A percentile compares a stretch with the other conserved stretches of the same genome.
Conservation (phyloP, 495 filamentous ascomycete genomes). For the Lasiosphaeria miniovina region DNA sequence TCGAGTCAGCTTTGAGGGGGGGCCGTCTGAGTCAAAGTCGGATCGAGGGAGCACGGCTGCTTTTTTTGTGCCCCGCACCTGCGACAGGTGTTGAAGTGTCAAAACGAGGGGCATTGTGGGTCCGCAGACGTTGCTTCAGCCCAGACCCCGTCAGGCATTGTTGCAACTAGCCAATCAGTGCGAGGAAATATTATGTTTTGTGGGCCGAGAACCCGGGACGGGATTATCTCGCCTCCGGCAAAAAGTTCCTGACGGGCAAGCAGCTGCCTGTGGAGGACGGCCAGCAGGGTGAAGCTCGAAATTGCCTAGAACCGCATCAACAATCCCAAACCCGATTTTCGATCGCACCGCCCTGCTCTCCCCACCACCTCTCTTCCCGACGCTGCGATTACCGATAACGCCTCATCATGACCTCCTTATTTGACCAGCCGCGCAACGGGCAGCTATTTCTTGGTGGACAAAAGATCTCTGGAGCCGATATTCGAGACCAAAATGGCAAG, state of each 20-base stretch:
- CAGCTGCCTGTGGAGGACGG: not conserved
- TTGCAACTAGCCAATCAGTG: not conserved
- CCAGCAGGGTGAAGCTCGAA: constrained; percentile 20
- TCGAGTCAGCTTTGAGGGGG: not conserved
- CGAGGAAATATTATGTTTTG: not conserved
- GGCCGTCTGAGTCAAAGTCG: constrained; percentile 14
- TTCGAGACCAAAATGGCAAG: constrained; percentile 92
- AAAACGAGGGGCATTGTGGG: constrained; percentile 28
- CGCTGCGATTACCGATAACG: constrained; percentile 6
- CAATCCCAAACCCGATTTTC: constrained; percentile 18
- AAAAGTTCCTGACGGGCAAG: constrained; percentile 30
- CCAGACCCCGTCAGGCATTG: not conserved
- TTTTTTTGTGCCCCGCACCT: constrained; percentile 28
- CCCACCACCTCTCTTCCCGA: constrained; percentile 4
- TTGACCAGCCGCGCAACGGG: constrained; percentile 84
- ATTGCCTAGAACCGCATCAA: constrained; percentile 31
- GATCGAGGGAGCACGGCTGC: constrained; percentile 15
- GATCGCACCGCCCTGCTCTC: constrained; percentile 7
- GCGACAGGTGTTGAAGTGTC: constrained; percentile 1
- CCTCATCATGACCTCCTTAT: constrained; percentile 75
- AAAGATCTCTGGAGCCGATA: constrained; percentile 93
- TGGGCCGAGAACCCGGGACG: constrained; percentile 13
- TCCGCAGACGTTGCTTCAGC: not conserved
- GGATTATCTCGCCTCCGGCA: constrained; percentile 34
- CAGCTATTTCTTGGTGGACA: constrained; percentile 88